Evolutionary conservation across 2,329 filamentous ascomycete species (phyloP).

Genomic region (Acrocalymma vagum): DNA sequence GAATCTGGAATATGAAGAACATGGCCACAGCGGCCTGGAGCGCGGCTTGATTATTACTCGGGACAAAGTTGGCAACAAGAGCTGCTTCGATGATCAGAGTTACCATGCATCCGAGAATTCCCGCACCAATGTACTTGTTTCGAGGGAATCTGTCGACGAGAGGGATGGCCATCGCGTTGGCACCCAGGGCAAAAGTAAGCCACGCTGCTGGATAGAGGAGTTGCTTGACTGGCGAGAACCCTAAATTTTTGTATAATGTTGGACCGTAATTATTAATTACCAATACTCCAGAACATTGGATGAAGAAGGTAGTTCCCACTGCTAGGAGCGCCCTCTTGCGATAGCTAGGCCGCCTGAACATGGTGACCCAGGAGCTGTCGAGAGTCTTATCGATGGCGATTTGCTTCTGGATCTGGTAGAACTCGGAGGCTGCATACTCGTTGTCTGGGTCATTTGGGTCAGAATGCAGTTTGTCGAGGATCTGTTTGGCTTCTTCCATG

Average conservation of each 20-base stretch:
- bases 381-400: constrained; percentile 35
- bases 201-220: constrained; percentile 38
- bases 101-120: constrained; percentile 34
- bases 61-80: constrained; percentile 44
- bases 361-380: constrained; percentile 28
- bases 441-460: constrained; percentile 57
- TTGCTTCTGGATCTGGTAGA: constrained; percentile 39
- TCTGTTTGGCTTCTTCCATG: constrained; percentile 65
- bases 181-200: constrained; percentile 34
- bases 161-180: constrained; percentile 30
- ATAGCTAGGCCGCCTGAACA: constrained; percentile 35
- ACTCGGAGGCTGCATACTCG: constrained; percentile 33
- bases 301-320: constrained; percentile 34
- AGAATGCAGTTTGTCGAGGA: constrained; percentile 68
- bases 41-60: constrained; percentile 35
- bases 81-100: constrained; percentile 57
- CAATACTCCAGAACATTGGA: constrained; percentile 38
- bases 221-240: constrained; percentile 31
- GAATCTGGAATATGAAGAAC: constrained; percentile 57
- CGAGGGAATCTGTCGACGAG: constrained; percentile 30
- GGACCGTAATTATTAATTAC: constrained; percentile 42
- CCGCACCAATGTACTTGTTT: constrained; percentile 23
- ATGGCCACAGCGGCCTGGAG: constrained; percentile 56
- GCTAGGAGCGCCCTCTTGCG: constrained; percentile 32
- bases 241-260: constrained; percentile 35